Conservation (phyloP, 2,329 filamentous ascomycete species). For the Diaporthe sp. region DNA sequence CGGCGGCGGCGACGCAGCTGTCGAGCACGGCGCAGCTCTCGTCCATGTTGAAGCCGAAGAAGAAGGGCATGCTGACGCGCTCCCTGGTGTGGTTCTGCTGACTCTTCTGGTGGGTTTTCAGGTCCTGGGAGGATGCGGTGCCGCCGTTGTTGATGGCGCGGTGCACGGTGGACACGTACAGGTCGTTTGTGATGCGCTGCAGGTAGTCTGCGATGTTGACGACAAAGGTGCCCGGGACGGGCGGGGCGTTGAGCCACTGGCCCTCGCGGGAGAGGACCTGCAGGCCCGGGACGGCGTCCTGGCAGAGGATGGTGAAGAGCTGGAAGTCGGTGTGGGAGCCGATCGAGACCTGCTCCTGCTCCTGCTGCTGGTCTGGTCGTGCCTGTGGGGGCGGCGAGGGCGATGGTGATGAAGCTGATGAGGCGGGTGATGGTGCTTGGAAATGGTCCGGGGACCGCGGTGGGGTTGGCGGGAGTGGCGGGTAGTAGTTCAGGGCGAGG, state of each 20-base stretch:
- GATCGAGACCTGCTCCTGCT: conserved; percentile 54
- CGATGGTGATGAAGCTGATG: neutral
- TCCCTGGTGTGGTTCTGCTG: conserved; percentile 44
- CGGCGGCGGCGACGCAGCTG: conserved; percentile 51
- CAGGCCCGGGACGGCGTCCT: conserved; percentile 58
- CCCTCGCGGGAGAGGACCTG: conserved; percentile 57
- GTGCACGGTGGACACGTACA: conserved; percentile 64
- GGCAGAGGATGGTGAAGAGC: conserved; percentile 63
- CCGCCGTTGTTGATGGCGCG: conserved; percentile 58
- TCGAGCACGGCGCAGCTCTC: conserved; percentile 58
- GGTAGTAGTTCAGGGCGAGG: conserved; percentile 59
- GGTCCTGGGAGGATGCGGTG: no score
- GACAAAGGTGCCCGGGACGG: conserved; percentile 59
- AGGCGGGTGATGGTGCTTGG: neutral
- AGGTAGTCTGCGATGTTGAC: conserved; percentile 68
- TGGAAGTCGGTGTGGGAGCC: conserved; percentile 69
- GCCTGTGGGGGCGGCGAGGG: neutral
- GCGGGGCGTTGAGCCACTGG: conserved; percentile 58
- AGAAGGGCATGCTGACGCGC: conserved; percentile 62
- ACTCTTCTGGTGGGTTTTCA: no score
- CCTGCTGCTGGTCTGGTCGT: neutral
- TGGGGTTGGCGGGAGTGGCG: conserved; percentile 42
- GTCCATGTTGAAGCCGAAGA: conserved; percentile 58
- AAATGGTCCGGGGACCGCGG: conserved; percentile 43
- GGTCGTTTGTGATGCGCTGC: conserved; percentile 65